These are phyloP conservation scores for Dryas drummondii DNA, from an alignment of 306 rosid genomes.

Conservation along the genomic window DNA sequence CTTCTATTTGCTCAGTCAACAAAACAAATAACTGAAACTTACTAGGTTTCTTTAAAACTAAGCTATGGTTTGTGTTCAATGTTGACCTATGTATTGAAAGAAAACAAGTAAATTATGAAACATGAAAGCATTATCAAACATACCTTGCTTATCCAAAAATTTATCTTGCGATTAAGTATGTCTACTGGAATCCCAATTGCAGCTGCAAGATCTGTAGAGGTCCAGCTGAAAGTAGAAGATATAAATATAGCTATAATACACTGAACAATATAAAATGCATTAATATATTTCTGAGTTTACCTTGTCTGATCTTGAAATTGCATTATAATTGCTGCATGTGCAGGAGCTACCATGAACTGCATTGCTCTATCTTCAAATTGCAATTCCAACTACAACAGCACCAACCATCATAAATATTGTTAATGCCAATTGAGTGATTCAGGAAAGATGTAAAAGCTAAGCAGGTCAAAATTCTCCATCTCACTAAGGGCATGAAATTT, in stretches of 20 bases:
- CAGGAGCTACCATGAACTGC: constrained; percentile 77
- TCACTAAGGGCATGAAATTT: neutral
- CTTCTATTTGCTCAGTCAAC: neutral
- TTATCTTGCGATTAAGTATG: constrained; percentile 67
- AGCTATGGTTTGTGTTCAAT: neutral
- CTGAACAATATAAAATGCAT: constrained; percentile 14
- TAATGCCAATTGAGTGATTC: neutral
- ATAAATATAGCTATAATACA: constrained; percentile 3
- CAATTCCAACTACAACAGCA: constrained; percentile 70
- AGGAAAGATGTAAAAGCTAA: neutral
- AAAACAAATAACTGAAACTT: neutral
- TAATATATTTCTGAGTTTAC: constrained; percentile 33
- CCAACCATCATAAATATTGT: neutral
- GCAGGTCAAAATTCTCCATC: neutral
- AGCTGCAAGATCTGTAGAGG: constrained; percentile 67
- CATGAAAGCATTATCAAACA: constrained; percentile 1
- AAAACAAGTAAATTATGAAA: neutral
- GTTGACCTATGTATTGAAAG: neutral
- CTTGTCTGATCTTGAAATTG: constrained; percentile 77
- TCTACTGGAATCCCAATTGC: constrained; percentile 75
- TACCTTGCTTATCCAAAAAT: constrained; percentile 94
- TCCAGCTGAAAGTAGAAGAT: constrained; percentile 66
- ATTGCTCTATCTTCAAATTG: constrained; percentile 82
- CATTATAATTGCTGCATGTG: constrained; percentile 84
- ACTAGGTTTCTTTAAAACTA: neutral